phyloP scores from a whole-genome alignment of 306 rosid genomes.

The Castanopsis chinensis region DNA sequence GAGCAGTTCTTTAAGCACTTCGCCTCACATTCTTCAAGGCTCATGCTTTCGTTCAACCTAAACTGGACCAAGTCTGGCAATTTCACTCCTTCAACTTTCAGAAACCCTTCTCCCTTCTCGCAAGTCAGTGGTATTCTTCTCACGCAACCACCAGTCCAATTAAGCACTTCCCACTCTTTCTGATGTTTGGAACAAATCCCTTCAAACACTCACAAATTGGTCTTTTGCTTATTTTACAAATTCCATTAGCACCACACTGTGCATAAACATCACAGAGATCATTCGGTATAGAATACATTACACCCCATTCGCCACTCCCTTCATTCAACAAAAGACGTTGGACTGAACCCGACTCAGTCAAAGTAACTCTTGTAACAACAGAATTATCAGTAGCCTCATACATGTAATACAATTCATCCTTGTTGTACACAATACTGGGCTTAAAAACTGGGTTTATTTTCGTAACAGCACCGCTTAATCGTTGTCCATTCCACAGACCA shows the following conservation, averaged over 20 bases:
- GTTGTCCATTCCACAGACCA: too few relatives aligned
- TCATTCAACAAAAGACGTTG: too few relatives aligned
- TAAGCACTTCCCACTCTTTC: slow-evolving; percentile 10
- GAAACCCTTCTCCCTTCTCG: slow-evolving; percentile 27
- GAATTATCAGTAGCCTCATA: too few relatives aligned
- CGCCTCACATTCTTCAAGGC: slow-evolving; percentile 19
- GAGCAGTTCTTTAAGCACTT: slow-evolving; percentile 38
- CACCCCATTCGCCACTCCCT: too few relatives aligned
- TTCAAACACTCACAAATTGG: slow-evolving; percentile 32
- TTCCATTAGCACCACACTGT: slow-evolving; percentile 37
- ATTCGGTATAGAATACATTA: slow-evolving; percentile 2
- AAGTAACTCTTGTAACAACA: too few relatives aligned
- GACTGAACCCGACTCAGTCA: too few relatives aligned
- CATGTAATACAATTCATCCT: too few relatives aligned
- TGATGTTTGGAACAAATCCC: slow-evolving; percentile 32
- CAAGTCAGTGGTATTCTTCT: slow-evolving; percentile 28
- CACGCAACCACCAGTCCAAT: slow-evolving; percentile 30
- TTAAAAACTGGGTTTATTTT: too few relatives aligned
- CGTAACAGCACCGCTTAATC: too few relatives aligned
- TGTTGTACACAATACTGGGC: too few relatives aligned
- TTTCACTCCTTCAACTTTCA: slow-evolving; percentile 17
- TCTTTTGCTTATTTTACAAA: slow-evolving; percentile 4
- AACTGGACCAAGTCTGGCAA: slow-evolving; percentile 30
- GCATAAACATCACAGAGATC: slow-evolving; percentile 33
- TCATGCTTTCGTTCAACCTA: slow-evolving; percentile 25